Percentiles rank a stretch among this genome's conserved stretches.
phyloP scores from a whole-genome alignment of 495 filamentous ascomycete genomes.

The Aspergillus sclerotiicarbonarius region DNA sequence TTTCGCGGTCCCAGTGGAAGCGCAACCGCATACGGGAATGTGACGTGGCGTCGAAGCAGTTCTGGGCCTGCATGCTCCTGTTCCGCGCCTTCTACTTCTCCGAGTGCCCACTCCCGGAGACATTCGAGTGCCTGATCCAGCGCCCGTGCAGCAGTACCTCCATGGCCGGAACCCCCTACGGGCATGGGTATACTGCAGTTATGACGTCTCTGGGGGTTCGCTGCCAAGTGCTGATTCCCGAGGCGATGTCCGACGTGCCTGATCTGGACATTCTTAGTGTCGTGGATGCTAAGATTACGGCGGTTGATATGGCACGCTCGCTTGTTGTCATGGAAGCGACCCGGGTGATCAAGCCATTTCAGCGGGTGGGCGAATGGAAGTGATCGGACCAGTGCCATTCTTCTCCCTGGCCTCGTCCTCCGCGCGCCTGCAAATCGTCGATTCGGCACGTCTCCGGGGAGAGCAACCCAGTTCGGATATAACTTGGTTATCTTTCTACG shows the following conservation, averaged over 20 bases:
- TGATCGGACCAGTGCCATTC: slow-evolving; percentile 9
- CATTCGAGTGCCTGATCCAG: slow-evolving; percentile 55
- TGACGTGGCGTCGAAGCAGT: slow-evolving; percentile 37
- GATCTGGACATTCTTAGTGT: slow-evolving; percentile 43
- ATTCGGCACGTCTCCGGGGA: too few species aligned
- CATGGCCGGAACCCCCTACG: slow-evolving; percentile 25
- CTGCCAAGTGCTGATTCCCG: slow-evolving; percentile 29
- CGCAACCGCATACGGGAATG: slow-evolving; percentile 33
- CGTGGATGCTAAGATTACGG: slow-evolving; percentile 56
- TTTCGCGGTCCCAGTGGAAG: slow-evolving; percentile 32
- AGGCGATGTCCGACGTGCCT: slow-evolving; percentile 24
- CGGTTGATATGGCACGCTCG: slow-evolving; percentile 52
- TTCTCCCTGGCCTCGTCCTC: too few species aligned
- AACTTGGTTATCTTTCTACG: too few species aligned
- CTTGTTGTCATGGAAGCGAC: slow-evolving; percentile 54
- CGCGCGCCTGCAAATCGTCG: too few species aligned
- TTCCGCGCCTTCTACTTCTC: slow-evolving; percentile 73
- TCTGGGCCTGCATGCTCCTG: slow-evolving; percentile 69
- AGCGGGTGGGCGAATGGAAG: slow-evolving; percentile 38
- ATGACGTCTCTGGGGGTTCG: slow-evolving; percentile 37
- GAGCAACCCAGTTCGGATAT: too few species aligned
- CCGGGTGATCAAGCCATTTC: slow-evolving; percentile 39
- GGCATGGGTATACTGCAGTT: slow-evolving; percentile 21
- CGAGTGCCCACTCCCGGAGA: slow-evolving; percentile 62
- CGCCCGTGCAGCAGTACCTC: slow-evolving; percentile 31